These are phyloP conservation scores for Bonia amplexicaulis DNA, from an alignment of 176 grass and related monocot genomes.

Conservation along the genomic window DNA sequence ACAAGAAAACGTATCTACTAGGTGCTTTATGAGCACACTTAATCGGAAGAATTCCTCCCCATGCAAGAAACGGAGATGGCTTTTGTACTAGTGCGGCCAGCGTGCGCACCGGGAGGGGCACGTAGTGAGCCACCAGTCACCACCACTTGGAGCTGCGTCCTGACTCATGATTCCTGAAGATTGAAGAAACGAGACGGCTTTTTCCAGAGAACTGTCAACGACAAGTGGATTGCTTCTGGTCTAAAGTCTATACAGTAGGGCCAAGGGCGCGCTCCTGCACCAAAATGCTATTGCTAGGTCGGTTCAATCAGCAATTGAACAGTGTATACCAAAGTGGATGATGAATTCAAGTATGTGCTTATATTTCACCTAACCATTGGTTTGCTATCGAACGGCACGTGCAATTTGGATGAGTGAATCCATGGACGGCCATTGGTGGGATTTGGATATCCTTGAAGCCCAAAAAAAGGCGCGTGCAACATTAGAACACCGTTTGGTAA, in stretches of 20 bases:
- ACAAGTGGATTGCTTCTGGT: conserved; percentile 16
- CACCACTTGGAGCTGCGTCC: neutral
- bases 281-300: neutral
- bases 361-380: neutral
- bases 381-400: neutral
- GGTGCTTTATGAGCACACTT: neutral
- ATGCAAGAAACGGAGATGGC: conserved; percentile 30
- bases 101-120: conserved; percentile 24
- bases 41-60: conserved; percentile 11
- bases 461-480: neutral
- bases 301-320: neutral
- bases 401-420: neutral
- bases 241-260: neutral
- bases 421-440: neutral
- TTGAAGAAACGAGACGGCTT: neutral
- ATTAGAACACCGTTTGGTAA: conserved; percentile 1
- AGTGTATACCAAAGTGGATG: neutral
- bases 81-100: conserved; percentile 27
- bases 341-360: neutral
- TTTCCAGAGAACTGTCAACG: neutral
- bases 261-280: neutral
- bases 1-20: neutral
- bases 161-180: conserved; percentile 7
- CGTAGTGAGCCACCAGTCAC: conserved; percentile 24
- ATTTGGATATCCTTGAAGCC: neutral